phyloP scores from a whole-genome alignment of 2,329 filamentous ascomycete species.

The Verticillium tricorpus region DNA sequence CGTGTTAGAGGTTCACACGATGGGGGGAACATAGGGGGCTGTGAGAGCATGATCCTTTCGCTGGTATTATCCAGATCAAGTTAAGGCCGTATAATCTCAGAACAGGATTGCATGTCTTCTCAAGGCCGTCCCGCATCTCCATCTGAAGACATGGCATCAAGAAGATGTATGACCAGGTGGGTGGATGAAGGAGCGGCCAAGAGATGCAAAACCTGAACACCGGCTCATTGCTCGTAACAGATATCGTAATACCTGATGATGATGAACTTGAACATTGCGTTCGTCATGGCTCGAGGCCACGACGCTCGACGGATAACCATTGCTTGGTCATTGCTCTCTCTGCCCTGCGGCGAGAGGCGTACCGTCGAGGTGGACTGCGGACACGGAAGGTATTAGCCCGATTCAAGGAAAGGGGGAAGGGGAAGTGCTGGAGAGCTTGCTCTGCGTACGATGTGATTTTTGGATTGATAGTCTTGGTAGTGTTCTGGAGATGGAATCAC shows the following conservation, averaged over 20 bases:
- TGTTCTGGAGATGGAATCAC: not conserved
- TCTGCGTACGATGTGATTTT: not conserved
- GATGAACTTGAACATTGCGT: not conserved
- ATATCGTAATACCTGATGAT: conserved; percentile 4
- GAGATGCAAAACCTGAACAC: conserved; percentile 5
- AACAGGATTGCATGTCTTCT: conserved; percentile 1
- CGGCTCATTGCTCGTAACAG: conserved; percentile 4
- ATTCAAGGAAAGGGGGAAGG: not conserved
- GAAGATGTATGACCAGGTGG: not conserved
- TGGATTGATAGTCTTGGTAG: not conserved
- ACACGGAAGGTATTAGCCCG: not conserved
- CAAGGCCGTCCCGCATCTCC: not conserved
- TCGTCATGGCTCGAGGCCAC: conserved; percentile 2
- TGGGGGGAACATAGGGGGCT: conserved; percentile 27
- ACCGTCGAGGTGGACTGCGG: not conserved
- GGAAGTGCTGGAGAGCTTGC: not conserved
- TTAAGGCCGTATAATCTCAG: conserved; percentile 92
- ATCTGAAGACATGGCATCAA: not conserved
- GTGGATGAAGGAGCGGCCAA: not conserved
- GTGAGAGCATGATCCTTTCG: conserved; percentile 96
- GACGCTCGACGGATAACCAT: conserved; percentile 1
- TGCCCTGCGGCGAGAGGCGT: not conserved
- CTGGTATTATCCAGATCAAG: conserved; percentile 99
- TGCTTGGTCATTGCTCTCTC: conserved; percentile 1
- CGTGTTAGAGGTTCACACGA: not conserved